These are phyloP conservation scores for Ophiostoma sp. DNA, from an alignment of 2,329 filamentous ascomycete species.

Conservation along the genomic window DNA sequence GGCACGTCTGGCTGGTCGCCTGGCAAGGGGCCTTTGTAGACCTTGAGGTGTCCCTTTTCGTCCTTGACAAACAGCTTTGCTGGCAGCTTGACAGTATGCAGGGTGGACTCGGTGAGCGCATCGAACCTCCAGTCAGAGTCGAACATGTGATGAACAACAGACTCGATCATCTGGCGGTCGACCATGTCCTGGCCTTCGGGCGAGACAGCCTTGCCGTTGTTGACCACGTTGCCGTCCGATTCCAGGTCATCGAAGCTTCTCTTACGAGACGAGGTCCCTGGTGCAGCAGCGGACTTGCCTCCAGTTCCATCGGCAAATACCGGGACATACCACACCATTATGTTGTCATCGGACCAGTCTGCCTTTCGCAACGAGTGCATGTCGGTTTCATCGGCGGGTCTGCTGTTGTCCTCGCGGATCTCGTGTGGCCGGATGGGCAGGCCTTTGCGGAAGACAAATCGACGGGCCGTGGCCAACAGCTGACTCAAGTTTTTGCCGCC, in stretches of 20 bases:
- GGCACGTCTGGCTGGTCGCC: constrained; percentile 46
- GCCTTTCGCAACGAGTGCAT: constrained; percentile 47
- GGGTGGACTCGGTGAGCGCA: constrained; percentile 58
- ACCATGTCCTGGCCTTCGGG: constrained; percentile 18
- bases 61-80: constrained; percentile 66
- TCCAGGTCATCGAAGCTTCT: constrained; percentile 28
- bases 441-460: constrained; percentile 81
- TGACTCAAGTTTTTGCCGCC: constrained; percentile 77
- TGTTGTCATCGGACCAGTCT: constrained; percentile 68
- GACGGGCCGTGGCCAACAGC: constrained; percentile 71
- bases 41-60: constrained; percentile 57
- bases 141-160: constrained; percentile 71
- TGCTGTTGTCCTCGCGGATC: constrained; percentile 43
- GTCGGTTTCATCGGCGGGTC: not conserved
- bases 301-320: constrained; percentile 31
- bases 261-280: constrained; percentile 32
- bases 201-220: not conserved
- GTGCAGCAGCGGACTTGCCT: not conserved
- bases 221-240: constrained; percentile 27
- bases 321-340: constrained; percentile 81
- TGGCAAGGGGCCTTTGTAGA: constrained; percentile 64
- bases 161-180: constrained; percentile 50
- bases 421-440: constrained; percentile 70
- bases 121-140: constrained; percentile 70
- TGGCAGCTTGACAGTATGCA: constrained; percentile 62